Evolutionary conservation across 2,329 filamentous ascomycete species (phyloP).

Genomic region (Microsporum canis): DNA sequence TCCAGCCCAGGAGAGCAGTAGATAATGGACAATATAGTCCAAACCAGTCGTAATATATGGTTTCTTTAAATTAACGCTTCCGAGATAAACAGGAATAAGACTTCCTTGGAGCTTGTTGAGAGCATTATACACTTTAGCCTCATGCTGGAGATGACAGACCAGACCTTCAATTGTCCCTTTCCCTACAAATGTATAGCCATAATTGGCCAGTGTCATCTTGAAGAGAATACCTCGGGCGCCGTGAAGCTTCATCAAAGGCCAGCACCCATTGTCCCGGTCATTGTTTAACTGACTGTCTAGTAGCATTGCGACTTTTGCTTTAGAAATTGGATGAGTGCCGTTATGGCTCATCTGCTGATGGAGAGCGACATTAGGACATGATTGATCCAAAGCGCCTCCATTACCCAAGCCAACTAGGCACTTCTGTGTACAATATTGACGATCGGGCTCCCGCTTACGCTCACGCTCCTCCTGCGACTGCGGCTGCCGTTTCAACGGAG

Average conservation of each 20-base stretch:
- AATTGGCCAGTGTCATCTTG: not conserved
- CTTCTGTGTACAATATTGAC: conserved; percentile 30
- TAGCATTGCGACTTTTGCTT: not conserved
- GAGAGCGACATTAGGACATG: conserved; percentile 27
- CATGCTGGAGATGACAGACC: conserved; percentile 4
- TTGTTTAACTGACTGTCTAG: not conserved
- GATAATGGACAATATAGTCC: not conserved
- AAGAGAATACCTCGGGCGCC: conserved; percentile 4
- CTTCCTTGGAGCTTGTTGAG: conserved; percentile 10
- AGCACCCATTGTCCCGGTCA: conserved; percentile 1
- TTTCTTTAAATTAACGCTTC: conserved; percentile 3
- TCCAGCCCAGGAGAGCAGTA: conserved; percentile 2
- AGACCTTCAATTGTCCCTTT: conserved; percentile 2
- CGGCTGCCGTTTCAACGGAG: not conserved
- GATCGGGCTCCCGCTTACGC: not conserved
- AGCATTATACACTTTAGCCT: conserved; percentile 10
- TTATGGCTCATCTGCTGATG: not conserved
- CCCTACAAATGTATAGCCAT: conserved; percentile 3
- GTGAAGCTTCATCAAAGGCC: not conserved
- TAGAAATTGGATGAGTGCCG: not conserved
- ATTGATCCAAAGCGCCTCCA: conserved; percentile 22
- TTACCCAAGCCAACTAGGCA: conserved; percentile 29
- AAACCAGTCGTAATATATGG: not conserved
- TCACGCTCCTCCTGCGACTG: not conserved
- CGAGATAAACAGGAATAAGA: conserved; percentile 8